Evolutionary conservation across 2,329 filamentous ascomycete species (phyloP).

Genomic region (Penicillium occitanis): DNA sequence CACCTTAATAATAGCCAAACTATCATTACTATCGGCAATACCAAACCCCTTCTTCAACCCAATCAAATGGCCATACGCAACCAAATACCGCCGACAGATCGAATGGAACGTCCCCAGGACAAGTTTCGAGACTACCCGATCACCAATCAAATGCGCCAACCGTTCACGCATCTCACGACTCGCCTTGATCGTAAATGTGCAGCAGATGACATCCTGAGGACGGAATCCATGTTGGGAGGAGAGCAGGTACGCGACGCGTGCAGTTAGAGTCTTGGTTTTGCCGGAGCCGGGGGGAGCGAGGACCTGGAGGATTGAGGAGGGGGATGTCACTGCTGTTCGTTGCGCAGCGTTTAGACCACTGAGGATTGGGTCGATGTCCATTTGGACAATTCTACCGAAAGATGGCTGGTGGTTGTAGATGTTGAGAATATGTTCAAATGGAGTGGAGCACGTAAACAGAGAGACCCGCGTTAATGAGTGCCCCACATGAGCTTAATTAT

Average conservation of each 20-base stretch:
- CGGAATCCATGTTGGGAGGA: constrained; percentile 57
- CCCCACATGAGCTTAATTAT: neutral
- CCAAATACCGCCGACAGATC: constrained; percentile 80
- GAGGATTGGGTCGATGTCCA: constrained; percentile 61
- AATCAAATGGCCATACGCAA: constrained; percentile 79
- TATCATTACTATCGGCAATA: constrained; percentile 84
- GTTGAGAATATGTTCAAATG: neutral
- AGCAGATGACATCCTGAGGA: constrained; percentile 87
- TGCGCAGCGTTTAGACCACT: constrained; percentile 65
- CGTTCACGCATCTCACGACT: constrained; percentile 90
- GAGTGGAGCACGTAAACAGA: constrained; percentile 13
- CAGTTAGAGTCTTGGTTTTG: constrained; percentile 93
- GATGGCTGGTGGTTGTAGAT: neutral
- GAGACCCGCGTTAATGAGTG: neutral
- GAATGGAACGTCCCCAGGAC: constrained; percentile 94
- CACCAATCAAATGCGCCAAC: constrained; percentile 76
- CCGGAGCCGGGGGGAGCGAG: constrained; percentile 69
- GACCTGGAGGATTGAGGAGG: constrained; percentile 60
- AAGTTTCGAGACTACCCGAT: constrained; percentile 70
- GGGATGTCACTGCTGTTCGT: constrained; percentile 62
- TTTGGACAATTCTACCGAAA: constrained; percentile 28
- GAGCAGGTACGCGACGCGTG: constrained; percentile 86
- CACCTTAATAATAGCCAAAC: constrained; percentile 69
- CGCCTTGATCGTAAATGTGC: constrained; percentile 96
- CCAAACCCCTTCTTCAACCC: constrained; percentile 80